phyloP scores from a whole-genome alignment of 306 rosid species.

The Albizia julibrissin region DNA sequence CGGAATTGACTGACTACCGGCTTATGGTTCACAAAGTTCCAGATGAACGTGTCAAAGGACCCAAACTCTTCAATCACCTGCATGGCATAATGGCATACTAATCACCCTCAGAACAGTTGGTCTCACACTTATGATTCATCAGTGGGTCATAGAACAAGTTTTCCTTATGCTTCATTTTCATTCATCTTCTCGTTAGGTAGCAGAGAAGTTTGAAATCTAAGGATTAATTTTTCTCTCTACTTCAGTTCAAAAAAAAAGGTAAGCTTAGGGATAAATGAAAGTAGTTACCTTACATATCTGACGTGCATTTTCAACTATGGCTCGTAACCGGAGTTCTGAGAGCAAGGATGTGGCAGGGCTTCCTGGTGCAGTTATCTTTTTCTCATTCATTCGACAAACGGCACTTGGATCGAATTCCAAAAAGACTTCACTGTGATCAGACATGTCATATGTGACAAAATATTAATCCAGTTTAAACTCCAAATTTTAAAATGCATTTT shows the following conservation, averaged over 20 bases:
- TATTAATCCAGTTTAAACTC: constrained; percentile 28
- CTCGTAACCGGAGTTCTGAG: constrained; percentile 70
- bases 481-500: constrained; percentile 15
- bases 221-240: constrained; percentile 17
- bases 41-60: constrained; percentile 58
- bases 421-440: constrained; percentile 60
- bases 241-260: constrained; percentile 19
- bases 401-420: constrained; percentile 68
- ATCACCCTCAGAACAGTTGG: constrained; percentile 34
- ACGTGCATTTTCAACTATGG: constrained; percentile 76
- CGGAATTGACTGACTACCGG: constrained; percentile 60
- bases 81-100: constrained; percentile 15
- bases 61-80: constrained; percentile 72
- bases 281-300: constrained; percentile 65
- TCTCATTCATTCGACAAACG: constrained; percentile 67
- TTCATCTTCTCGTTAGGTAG: constrained; percentile 37
- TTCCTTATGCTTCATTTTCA: constrained; percentile 18
- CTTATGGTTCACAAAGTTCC: constrained; percentile 74
- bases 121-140: constrained; percentile 3
- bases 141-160: constrained; percentile 38
- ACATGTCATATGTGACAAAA: constrained; percentile 16
- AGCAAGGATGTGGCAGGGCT: constrained; percentile 63
- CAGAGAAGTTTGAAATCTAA: constrained; percentile 41
- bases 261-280: not conserved
- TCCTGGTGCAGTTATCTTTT: constrained; percentile 57